These are phyloP conservation scores for Candida insectorum DNA, from an alignment of 805 yeast genomes.

Conservation along the genomic window DNA sequence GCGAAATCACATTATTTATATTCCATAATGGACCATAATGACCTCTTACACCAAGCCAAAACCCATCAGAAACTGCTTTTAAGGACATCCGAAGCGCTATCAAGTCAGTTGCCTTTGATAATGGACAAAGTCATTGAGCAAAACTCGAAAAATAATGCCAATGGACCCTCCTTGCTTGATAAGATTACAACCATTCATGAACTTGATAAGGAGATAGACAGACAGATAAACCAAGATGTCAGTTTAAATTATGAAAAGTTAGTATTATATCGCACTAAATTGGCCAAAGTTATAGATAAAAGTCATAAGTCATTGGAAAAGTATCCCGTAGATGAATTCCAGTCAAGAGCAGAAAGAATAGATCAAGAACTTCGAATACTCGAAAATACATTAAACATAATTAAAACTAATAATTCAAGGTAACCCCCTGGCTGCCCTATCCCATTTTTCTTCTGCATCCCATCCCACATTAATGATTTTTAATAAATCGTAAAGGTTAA, in stretches of 20 bases:
- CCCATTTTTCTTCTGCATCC: slow-evolving; percentile 77
- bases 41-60: slow-evolving; percentile 32
- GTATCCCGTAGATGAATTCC: slow-evolving; percentile 9
- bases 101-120: slow-evolving; percentile 22
- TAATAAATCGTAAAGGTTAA: slow-evolving; percentile 72
- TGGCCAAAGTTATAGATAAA: slow-evolving; percentile 10
- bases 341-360: slow-evolving; percentile 54
- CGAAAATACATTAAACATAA: slow-evolving; percentile 45
- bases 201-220: slow-evolving; percentile 33
- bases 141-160: slow-evolving; percentile 20
- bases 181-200: slow-evolving; percentile 41
- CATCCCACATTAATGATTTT: slow-evolving; percentile 80
- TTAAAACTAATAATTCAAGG: slow-evolving; percentile 14
- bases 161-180: slow-evolving; percentile 20
- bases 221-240: slow-evolving; percentile 33
- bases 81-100: slow-evolving; percentile 21
- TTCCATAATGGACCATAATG: slow-evolving; percentile 20
- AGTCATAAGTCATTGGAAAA: not conserved
- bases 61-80: slow-evolving; percentile 26
- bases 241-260: slow-evolving; percentile 26
- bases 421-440: slow-evolving; percentile 42
- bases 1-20: too few species aligned
- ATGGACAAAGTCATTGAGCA: slow-evolving; percentile 20
- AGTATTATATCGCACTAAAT: slow-evolving; percentile 15
- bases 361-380: slow-evolving; percentile 72